Evolutionary conservation across 1,284 basidiomycete species (phyloP).

Genomic region (Wolfiporia cocos): DNA sequence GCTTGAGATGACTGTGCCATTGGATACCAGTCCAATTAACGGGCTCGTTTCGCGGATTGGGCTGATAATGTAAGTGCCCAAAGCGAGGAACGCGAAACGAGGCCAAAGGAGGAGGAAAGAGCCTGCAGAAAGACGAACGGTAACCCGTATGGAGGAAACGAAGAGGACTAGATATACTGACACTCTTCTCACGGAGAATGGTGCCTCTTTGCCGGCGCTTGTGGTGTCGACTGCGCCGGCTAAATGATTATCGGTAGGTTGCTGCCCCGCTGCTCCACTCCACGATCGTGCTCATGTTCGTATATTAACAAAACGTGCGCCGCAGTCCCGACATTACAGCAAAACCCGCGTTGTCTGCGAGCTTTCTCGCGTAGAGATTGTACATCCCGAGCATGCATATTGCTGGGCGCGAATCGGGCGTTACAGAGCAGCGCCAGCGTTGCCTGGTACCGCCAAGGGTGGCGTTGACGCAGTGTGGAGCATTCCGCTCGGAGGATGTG

Average conservation of each 20-base stretch:
- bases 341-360: too few relatives aligned
- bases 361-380: too few relatives aligned
- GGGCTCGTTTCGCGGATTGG: slow-evolving; percentile 4
- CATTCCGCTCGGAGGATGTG: too few relatives aligned
- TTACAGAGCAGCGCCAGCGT: too few relatives aligned
- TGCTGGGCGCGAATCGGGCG: too few relatives aligned
- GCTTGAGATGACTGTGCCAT: slow-evolving; percentile 19
- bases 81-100: slow-evolving; percentile 2
- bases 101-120: slow-evolving; percentile 2
- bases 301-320: too few relatives aligned
- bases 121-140: slow-evolving; percentile 3
- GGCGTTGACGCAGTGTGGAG: too few relatives aligned
- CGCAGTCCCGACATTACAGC: too few relatives aligned
- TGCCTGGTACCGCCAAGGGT: too few relatives aligned
- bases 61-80: slow-evolving; percentile 2
- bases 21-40: slow-evolving; percentile 27
- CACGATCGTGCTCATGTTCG: not conserved
- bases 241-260: slow-evolving; percentile 2
- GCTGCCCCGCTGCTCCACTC: not conserved
- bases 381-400: too few relatives aligned
- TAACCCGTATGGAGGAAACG: not conserved
- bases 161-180: not conserved
- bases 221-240: slow-evolving; percentile 4
- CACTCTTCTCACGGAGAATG: slow-evolving; percentile 6
- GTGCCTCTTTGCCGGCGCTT: slow-evolving; percentile 6